A percentile compares a stretch with the other conserved stretches of the same genome.
Evolutionary conservation across 2,329 filamentous ascomycete species (phyloP).

Genomic region (Zymoseptoria brevis): DNA sequence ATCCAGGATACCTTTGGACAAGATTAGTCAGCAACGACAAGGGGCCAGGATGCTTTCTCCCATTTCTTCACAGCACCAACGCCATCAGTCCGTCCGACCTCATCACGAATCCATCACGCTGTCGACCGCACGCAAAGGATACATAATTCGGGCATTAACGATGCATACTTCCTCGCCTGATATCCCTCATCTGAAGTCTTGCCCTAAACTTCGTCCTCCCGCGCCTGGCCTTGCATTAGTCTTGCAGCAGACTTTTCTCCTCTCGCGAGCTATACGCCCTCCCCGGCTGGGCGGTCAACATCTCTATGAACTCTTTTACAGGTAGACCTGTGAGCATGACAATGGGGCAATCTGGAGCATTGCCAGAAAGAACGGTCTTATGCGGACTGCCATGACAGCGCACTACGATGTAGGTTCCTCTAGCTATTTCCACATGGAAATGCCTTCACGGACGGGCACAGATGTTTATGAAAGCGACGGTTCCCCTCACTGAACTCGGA

Average conservation of each 20-base stretch:
- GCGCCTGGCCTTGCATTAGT: not conserved
- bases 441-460: too few species aligned
- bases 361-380: not conserved
- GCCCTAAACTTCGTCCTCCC: not conserved
- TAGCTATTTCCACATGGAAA: too few species aligned
- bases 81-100: not conserved
- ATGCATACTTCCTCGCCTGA: not conserved
- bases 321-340: not conserved
- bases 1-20: too few species aligned
- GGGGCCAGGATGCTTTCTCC: too few species aligned
- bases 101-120: not conserved
- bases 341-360: not conserved
- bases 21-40: too few species aligned
- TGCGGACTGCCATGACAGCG: not conserved
- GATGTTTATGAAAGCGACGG: too few species aligned
- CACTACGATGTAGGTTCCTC: not conserved
- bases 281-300: not conserved
- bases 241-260: not conserved
- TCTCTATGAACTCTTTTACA: not conserved
- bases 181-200: not conserved
- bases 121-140: not conserved
- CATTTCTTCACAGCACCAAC: not conserved
- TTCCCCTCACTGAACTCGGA: not conserved
- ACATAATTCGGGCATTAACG: not conserved
- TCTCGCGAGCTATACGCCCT: not conserved